A percentile compares a stretch with the other conserved stretches of the same genome.
These are phyloP conservation scores for Mycena kentingensis DNA, from an alignment of 768 basidiomycete species.

Conservation along the genomic window DNA sequence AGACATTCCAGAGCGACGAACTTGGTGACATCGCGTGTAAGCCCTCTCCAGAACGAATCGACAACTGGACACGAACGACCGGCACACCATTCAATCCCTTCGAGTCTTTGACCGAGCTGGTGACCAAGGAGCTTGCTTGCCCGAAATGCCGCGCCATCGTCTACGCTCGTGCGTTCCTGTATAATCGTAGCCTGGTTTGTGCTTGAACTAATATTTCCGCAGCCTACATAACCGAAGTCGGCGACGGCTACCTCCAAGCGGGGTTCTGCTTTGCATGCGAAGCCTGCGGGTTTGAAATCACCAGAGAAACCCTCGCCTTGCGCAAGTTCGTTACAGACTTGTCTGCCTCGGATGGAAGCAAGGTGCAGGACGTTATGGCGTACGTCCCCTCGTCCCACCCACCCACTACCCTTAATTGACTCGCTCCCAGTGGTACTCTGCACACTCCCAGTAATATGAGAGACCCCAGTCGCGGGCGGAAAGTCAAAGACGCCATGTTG, in stretches of 20 bases:
- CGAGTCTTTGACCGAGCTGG: slow-evolving; percentile 10
- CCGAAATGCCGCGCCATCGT: slow-evolving; percentile 28
- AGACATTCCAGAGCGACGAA: background rate
- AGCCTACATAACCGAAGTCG: slow-evolving; percentile 44
- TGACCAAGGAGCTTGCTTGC: slow-evolving; percentile 28
- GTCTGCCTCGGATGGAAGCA: slow-evolving; percentile 23
- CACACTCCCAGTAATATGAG: slow-evolving; percentile 29
- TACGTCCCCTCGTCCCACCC: background rate
- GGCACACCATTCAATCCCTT: slow-evolving; percentile 25
- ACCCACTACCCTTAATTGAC: background rate
- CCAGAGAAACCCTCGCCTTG: slow-evolving; percentile 42
- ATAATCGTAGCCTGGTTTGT: background rate
- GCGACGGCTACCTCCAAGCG: slow-evolving; percentile 51
- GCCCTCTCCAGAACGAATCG: slow-evolving; percentile 12
- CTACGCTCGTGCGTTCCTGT: slow-evolving; percentile 29
- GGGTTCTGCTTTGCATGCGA: slow-evolving; percentile 40
- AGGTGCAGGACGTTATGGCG: slow-evolving; percentile 34
- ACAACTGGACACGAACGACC: slow-evolving; percentile 23
- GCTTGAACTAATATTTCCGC: background rate
- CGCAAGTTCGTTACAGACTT: slow-evolving; percentile 47
- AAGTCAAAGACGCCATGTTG: slow-evolving; percentile 26
- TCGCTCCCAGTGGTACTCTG: slow-evolving; percentile 36
- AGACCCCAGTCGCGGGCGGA: slow-evolving; percentile 30
- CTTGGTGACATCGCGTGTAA: slow-evolving; percentile 4
- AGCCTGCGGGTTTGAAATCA: slow-evolving; percentile 42